A percentile compares a stretch with the other conserved stretches of the same genome.
These are phyloP conservation scores for Fusarium dlaminii DNA, from an alignment of 2,329 filamentous ascomycete genomes.

Conservation along the genomic window DNA sequence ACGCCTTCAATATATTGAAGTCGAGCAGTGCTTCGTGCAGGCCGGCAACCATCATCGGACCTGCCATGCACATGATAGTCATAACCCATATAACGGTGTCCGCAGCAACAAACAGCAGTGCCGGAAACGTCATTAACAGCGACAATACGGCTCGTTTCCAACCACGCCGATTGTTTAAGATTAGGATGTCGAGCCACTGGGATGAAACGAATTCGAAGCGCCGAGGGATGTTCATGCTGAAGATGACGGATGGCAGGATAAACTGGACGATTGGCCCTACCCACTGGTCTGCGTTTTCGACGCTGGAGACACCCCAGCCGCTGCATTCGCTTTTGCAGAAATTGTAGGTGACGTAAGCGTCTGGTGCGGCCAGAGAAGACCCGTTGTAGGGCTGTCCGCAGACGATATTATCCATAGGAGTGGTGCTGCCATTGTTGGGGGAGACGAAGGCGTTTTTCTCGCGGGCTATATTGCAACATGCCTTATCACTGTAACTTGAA, in stretches of 20 bases:
- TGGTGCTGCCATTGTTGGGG: not conserved
- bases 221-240: not conserved
- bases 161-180: not conserved
- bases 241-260: not conserved
- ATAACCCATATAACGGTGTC: not conserved
- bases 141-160: not conserved
- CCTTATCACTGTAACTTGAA: not conserved
- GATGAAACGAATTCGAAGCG: not conserved
- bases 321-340: not conserved
- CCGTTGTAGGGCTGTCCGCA: not conserved
- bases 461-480: not conserved
- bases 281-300: not conserved
- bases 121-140: not conserved
- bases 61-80: not conserved
- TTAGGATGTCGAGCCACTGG: not conserved
- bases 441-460: not conserved
- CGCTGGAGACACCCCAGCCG: not conserved
- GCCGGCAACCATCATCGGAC: not conserved
- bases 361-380: not conserved
- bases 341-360: not conserved
- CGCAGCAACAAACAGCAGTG: not conserved
- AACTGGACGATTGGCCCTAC: not conserved
- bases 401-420: not conserved
- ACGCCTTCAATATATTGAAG: not conserved
- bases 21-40: not conserved